phyloP scores from a whole-genome alignment of 768 basidiomycete species.

The Mycena leptocephala region DNA sequence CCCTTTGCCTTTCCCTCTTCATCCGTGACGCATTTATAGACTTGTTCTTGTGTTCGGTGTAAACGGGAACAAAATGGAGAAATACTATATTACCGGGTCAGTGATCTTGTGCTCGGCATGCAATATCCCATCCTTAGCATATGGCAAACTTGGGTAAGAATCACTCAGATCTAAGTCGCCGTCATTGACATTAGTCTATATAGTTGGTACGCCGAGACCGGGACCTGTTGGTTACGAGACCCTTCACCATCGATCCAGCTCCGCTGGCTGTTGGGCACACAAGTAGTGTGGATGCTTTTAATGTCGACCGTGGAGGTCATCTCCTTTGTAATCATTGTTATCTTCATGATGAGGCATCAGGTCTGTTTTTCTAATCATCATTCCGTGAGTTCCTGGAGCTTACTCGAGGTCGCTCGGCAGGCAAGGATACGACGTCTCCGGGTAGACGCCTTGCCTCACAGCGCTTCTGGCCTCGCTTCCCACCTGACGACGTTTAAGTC shows the following conservation, averaged over 20 bases:
- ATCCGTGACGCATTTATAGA: too few relatives aligned
- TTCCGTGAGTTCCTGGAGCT: neutral
- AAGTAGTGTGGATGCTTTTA: too few relatives aligned
- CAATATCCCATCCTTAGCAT: neutral
- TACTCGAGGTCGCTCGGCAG: too few relatives aligned
- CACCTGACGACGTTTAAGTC: too few relatives aligned
- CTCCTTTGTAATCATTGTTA: neutral
- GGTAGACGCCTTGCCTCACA: too few relatives aligned
- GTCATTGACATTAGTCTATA: neutral
- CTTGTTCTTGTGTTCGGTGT: too few relatives aligned
- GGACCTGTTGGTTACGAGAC: constrained; percentile 3
- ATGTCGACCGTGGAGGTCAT: neutral
- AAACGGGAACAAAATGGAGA: constrained; percentile 9
- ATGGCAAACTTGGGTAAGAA: too few relatives aligned
- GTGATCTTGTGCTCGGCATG: neutral
- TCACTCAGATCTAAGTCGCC: neutral
- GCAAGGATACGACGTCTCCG: too few relatives aligned
- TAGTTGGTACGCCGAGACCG: neutral
- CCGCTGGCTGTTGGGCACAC: too few relatives aligned
- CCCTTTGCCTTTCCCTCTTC: too few relatives aligned
- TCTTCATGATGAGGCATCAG: neutral
- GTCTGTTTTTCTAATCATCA: neutral
- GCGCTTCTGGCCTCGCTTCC: too few relatives aligned
- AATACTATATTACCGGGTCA: constrained; percentile 6
- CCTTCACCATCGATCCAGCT: too few relatives aligned